Conservation (phyloP, 768 basidiomycete genomes). For the Auricularia cornea region DNA sequence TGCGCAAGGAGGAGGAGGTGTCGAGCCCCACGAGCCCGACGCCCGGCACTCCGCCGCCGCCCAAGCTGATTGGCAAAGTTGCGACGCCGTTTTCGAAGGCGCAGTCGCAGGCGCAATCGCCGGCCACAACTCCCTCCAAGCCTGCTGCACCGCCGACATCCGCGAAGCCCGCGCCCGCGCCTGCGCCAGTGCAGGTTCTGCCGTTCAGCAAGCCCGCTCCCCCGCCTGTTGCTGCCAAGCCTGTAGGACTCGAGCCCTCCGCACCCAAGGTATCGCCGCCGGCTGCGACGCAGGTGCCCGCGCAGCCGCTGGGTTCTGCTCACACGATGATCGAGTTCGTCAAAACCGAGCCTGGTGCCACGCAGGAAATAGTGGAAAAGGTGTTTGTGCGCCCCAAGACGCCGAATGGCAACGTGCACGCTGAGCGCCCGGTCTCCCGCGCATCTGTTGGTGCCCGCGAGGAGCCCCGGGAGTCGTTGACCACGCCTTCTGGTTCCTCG, state of each 20-base stretch:
- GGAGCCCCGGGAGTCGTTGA: too few relatives aligned
- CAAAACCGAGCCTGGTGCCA: conserved; percentile 23
- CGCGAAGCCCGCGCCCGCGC: not conserved
- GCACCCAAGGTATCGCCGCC: conserved; percentile 25
- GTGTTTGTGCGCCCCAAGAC: too few relatives aligned
- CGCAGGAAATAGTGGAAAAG: too few relatives aligned
- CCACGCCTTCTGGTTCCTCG: not conserved
- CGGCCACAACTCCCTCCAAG: not conserved
- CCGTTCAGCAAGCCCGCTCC: not conserved
- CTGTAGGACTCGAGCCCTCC: conserved; percentile 8
- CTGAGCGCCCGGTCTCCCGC: too few relatives aligned
- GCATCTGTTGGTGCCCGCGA: too few relatives aligned
- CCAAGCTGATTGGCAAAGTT: conserved; percentile 3
- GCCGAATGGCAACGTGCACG: too few relatives aligned
- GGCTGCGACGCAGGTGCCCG: conserved; percentile 25
- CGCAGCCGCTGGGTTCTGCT: conserved; percentile 51
- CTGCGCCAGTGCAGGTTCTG: not conserved
- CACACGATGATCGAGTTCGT: conserved; percentile 67
- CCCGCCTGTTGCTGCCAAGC: not conserved
- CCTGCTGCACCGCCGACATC: not conserved
- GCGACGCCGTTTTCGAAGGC: not conserved
- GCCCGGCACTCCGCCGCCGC: conserved; percentile 5
- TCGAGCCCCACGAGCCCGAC: conserved; percentile 7
- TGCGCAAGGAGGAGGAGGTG: not conserved
- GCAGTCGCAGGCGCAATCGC: not conserved